phyloP scores from a whole-genome alignment of 257 asterid species.

The Solanum arcanum region DNA sequence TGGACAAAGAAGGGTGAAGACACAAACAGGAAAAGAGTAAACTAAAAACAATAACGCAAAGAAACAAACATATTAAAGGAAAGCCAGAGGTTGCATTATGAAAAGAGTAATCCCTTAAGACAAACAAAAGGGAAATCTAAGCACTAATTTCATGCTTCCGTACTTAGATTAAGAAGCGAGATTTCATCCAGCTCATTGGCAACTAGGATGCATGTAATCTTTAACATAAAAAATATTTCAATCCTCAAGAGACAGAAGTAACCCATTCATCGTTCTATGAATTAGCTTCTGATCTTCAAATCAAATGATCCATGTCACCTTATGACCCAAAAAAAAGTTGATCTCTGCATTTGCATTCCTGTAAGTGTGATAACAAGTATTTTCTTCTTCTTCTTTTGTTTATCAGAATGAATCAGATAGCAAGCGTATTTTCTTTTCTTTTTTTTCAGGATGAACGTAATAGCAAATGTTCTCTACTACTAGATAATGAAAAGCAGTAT shows the following conservation, averaged over 20 bases:
- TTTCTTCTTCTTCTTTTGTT: not conserved
- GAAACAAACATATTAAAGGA: not conserved
- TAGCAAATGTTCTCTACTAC: not conserved
- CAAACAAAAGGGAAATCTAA: not conserved
- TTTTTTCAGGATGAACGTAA: not conserved
- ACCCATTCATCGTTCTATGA: not conserved
- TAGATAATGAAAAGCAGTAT: not conserved
- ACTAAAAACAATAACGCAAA: not conserved
- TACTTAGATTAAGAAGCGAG: not conserved
- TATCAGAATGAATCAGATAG: not conserved
- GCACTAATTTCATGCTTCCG: not conserved
- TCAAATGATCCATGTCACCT: not conserved
- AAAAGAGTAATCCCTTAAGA: not conserved
- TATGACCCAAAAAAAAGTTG: not conserved
- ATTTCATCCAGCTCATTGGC: not conserved
- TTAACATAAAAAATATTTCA: not conserved
- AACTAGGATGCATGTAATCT: not conserved
- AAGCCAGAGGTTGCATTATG: not conserved
- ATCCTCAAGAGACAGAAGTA: not conserved
- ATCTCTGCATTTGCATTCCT: not conserved
- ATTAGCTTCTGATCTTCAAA: not conserved
- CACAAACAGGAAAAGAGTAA: not conserved
- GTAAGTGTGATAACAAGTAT: not conserved
- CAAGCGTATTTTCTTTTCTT: not conserved
- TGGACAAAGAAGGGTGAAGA: not conserved